These are phyloP conservation scores for Tinospora cordifolia DNA, from an alignment of 164 flowering plant species.

Conservation along the genomic window DNA sequence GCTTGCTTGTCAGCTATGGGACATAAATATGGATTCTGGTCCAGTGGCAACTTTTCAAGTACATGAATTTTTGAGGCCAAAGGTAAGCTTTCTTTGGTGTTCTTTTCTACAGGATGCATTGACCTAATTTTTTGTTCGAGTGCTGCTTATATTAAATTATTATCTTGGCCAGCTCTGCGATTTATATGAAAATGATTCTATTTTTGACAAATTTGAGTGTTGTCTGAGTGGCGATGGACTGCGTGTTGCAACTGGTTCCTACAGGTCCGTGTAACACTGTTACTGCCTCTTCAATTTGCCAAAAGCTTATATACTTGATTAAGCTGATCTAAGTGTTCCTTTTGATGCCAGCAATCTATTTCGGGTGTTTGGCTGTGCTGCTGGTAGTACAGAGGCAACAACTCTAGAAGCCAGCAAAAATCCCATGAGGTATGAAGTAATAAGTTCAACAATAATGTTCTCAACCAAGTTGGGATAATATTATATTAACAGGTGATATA, in stretches of 20 bases:
- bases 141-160: conserved; percentile 14
- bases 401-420: conserved; percentile 98
- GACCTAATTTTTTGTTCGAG: not conserved
- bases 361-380: conserved; percentile 78
- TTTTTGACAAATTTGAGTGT: conserved; percentile 97
- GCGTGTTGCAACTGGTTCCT: conserved; percentile 91
- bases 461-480: not conserved
- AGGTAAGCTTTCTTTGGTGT: conserved; percentile 37
- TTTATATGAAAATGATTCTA: conserved; percentile 94
- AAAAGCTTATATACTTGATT: not conserved
- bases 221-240: conserved; percentile 91
- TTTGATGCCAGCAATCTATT: conserved; percentile 66
- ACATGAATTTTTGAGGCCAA: conserved; percentile 91
- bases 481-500: not conserved
- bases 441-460: not conserved
- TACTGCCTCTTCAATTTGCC: not conserved
- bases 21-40: conserved; percentile 97
- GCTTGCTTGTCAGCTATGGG: conserved; percentile 71
- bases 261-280: conserved; percentile 71
- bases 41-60: conserved; percentile 95
- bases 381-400: conserved; percentile 76
- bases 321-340: conserved; percentile 10
- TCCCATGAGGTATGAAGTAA: conserved; percentile 69
- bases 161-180: conserved; percentile 66
- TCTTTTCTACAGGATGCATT: not conserved